A percentile compares a stretch with the other conserved stretches of the same genome.
Conservation (phyloP, 2,329 filamentous ascomycete species). For the Aspergillus novoparasiticus region DNA sequence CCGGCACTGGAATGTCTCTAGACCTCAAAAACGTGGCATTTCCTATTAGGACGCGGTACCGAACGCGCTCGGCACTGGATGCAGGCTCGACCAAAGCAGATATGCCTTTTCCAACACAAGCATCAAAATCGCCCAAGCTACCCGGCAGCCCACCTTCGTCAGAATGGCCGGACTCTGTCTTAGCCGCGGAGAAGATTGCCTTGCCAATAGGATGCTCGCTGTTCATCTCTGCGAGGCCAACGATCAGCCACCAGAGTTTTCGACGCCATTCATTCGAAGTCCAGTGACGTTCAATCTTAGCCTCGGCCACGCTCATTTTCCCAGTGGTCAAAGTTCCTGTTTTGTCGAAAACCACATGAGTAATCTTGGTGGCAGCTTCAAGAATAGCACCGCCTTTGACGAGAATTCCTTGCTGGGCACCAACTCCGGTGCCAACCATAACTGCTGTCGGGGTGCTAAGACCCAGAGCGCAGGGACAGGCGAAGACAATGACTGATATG, state of each 20-base stretch:
- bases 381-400: constrained; percentile 94
- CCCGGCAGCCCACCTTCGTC: constrained; percentile 77
- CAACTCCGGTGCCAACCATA: constrained; percentile 98
- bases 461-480: constrained; percentile 94
- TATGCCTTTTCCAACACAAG: constrained; percentile 81
- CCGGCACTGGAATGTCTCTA: constrained; percentile 61
- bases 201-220: constrained; percentile 96
- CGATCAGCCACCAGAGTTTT: constrained; percentile 90
- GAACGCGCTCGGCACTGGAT: constrained; percentile 64
- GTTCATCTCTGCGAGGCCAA: constrained; percentile 92
- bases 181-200: constrained; percentile 77
- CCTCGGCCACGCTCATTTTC: constrained; percentile 86
- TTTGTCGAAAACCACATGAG: constrained; percentile 90
- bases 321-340: constrained; percentile 93
- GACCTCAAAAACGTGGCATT: constrained; percentile 77
- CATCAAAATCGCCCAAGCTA: constrained; percentile 80
- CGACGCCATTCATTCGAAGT: constrained; percentile 66
- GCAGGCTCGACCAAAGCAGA: constrained; percentile 79
- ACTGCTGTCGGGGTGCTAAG: constrained; percentile 94
- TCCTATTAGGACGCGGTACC: constrained; percentile 80
- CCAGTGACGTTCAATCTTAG: constrained; percentile 70
- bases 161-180: constrained; percentile 71
- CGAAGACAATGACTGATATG: constrained; percentile 98
- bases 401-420: constrained; percentile 93
- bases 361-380: constrained; percentile 87